Evolutionary conservation across 139 green algal species (phyloP), one percentile per base, ranked within the genome.

Genomic region (Chlamydomonas incerta): DNA sequence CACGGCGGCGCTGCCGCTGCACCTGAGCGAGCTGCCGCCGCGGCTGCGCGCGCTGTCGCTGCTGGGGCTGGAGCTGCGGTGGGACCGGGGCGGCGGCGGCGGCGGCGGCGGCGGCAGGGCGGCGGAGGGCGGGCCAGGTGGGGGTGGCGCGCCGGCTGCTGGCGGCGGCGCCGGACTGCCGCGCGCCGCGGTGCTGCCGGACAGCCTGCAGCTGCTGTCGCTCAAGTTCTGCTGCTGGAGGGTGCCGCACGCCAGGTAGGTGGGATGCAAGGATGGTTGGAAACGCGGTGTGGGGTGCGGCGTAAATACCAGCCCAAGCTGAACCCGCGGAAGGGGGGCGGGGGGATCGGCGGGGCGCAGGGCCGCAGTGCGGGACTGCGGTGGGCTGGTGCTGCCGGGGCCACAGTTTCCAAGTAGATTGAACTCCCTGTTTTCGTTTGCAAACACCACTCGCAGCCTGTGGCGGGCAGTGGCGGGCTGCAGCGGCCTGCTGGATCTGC

Each of bases 141-240:
- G 70, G 5, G 11, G 70, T 26, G 24, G 11, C 1, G 37, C n/a
- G n/a, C n/a, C n/a, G n/a, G n/a, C 2, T 24, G 23, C 13, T 5
- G 34, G 20, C 1, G 26, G 34, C 33, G 74, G n/a, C 8, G 58
- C 14, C 17, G 4, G 26, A 5, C 17, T 14, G 62, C n/a, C n/a
- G 65, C 5, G 8, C 33, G 15, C 14, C 13, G 33, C 18, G 18
- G 29, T 75, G 47, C 33, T 83, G 29, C 62, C 79, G 8, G 26
- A 0, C 13, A 66, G 21, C 60, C 63, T 85, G 50, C 14, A 13
- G 33, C 65, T 76, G 66, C 63, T 85, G 79, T 85, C 65, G 21
- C n/a, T 85, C 47, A 75, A 75, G 29, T 75, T 37, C 47, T 85
- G 79, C 67, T 8, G 47, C n/a, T 85, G 79, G 79, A 20, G 37